Evolutionary conservation across 306 rosid genomes (phyloP), one percentile per base, ranked within the genome.

Genomic region (Glycyrrhiza uralensis): DNA sequence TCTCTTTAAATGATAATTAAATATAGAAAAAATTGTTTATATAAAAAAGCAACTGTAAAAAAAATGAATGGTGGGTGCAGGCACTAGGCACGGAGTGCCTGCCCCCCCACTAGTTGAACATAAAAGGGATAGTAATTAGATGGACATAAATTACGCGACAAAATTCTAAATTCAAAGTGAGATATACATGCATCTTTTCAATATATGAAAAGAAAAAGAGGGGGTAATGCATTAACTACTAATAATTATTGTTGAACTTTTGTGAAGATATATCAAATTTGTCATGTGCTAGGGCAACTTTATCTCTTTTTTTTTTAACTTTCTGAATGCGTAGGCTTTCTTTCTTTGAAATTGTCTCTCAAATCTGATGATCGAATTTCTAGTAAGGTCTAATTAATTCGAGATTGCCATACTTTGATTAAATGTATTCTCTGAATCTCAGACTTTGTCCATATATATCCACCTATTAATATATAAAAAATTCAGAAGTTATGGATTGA

Each of bases 401-500:
- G 41, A 79, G 36, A 50, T 66, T 19, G 28, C 42, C 56, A 66
- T 9, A 32, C 24, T 36, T 57, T 73, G 57, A 79, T 79, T 32
- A 7, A 23, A 30, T 55, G 41, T 6, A 55, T 64, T 32, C 47
- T 73, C 6, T 74, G 44, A 67, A 50, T 74, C 72, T 74, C 28
- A 74, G 9, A 49, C 13, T 74, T 39, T 74, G 80, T 74, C 76
- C 49, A 69, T 22, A 75, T 75, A 69, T 22, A 75, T 75, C 69
- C 59, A 23, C 55, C 36, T 33, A 75, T 67, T 66, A 41, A n/a
- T n/a, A n/a, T n/a, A 47, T 29, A 28, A 50, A 65, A 52, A n/a
- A 4, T 23, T 68, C 17, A 28, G 19, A 72, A 50, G 75, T 60
- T 60, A 49, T 72, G 74, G 85, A 76, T 81, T 72, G 60, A 63